A percentile compares a stretch with the other conserved stretches of the same genome.
These are phyloP conservation scores for Tricholoma sp. DNA, from an alignment of 768 basidiomycete genomes.

Conservation along the genomic window DNA sequence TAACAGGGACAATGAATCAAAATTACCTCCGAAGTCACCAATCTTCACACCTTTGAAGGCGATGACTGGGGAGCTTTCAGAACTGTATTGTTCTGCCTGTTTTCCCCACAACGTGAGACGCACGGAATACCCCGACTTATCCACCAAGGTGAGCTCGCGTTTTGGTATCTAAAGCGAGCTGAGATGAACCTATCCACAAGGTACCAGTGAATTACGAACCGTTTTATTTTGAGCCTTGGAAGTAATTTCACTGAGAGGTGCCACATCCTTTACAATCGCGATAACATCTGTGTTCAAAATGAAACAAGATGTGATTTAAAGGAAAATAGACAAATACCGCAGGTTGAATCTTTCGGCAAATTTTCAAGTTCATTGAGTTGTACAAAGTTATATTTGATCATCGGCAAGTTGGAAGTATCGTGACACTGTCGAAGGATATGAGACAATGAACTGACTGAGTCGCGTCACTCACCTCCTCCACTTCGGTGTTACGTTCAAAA, in stretches of 20 bases:
- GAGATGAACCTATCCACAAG: slow-evolving; percentile 2
- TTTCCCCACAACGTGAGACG: slow-evolving; percentile 95
- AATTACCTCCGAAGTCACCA: slow-evolving; percentile 80
- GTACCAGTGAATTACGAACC: slow-evolving; percentile 30
- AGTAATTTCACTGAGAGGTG: slow-evolving; percentile 62
- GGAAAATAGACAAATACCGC: slow-evolving; percentile 51
- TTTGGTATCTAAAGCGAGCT: slow-evolving; percentile 60
- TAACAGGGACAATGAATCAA: background rate
- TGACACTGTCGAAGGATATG: slow-evolving; percentile 52
- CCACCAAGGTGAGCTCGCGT: slow-evolving; percentile 86
- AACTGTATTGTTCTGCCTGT: slow-evolving; percentile 78
- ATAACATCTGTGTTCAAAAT: slow-evolving; percentile 64
- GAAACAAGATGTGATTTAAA: slow-evolving; percentile 2
- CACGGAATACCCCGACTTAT: slow-evolving; percentile 71
- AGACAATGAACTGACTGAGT: slow-evolving; percentile 1
- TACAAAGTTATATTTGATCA: slow-evolving; percentile 80
- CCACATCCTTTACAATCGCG: slow-evolving; percentile 76
- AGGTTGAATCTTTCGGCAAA: slow-evolving; percentile 72
- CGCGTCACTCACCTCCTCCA: slow-evolving; percentile 63
- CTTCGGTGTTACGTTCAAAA: slow-evolving; percentile 77
- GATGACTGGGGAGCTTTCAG: slow-evolving; percentile 60
- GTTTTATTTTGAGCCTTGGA: slow-evolving; percentile 70
- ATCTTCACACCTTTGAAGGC: slow-evolving; percentile 95
- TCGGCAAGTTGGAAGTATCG: slow-evolving; percentile 72
- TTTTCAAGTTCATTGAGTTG: slow-evolving; percentile 56